These are phyloP conservation scores for Brassica carinata DNA, from an alignment of 345 rosid species.

Conservation along the genomic window DNA sequence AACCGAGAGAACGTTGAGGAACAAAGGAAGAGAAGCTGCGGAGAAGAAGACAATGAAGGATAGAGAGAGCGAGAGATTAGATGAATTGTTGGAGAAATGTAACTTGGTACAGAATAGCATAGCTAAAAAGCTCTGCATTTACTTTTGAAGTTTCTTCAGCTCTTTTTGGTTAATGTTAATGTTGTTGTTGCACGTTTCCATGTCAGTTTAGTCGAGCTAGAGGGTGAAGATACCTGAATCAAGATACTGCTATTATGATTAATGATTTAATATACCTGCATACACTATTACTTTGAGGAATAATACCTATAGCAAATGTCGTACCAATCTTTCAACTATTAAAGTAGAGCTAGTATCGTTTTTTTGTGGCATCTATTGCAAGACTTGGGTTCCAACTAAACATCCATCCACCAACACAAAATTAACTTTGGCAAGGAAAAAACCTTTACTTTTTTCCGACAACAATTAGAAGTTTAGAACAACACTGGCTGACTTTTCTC, in stretches of 20 bases:
- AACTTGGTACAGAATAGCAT: constrained; percentile 63
- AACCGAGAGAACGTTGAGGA: neutral
- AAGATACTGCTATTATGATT: neutral
- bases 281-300: neutral
- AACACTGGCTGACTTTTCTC: neutral
- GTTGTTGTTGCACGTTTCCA: constrained; percentile 5
- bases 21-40: neutral
- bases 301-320: neutral
- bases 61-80: constrained; percentile 50
- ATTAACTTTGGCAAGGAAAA: neutral
- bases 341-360: neutral
- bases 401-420: neutral
- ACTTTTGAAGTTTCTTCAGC: constrained; percentile 48
- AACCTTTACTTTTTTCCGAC: neutral
- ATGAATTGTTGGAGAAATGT: constrained; percentile 74
- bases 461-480: neutral
- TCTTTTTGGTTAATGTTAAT: constrained; percentile 1
- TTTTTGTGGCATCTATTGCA: neutral
- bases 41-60: constrained; percentile 11
- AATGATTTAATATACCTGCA: neutral
- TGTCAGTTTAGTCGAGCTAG: neutral
- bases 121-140: constrained; percentile 65
- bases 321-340: neutral
- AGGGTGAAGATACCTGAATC: too few species aligned
- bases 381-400: neutral